A percentile compares a stretch with the other conserved stretches of the same genome.
Conservation (phyloP, 345 rosid species). For the Nephelium lappaceum region DNA sequence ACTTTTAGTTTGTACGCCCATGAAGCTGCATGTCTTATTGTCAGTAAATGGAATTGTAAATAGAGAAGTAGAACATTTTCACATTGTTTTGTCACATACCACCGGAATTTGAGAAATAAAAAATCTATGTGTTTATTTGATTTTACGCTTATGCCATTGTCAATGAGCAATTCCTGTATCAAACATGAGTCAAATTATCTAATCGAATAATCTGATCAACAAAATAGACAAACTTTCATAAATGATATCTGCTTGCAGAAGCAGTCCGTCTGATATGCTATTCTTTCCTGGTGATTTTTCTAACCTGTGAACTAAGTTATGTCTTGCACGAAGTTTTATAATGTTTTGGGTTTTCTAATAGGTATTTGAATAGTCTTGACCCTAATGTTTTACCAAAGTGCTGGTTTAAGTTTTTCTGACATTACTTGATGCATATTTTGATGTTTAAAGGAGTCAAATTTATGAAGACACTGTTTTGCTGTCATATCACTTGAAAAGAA, state of each 20-base stretch:
- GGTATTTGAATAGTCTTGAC: background rate
- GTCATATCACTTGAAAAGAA: background rate
- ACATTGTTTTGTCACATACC: background rate
- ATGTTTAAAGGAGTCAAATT: background rate
- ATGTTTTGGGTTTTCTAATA: background rate
- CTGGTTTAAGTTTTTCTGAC: background rate
- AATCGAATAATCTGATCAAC: background rate
- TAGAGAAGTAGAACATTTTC: background rate
- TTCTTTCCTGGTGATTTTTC: background rate
- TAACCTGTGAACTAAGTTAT: background rate
- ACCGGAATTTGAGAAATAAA: background rate
- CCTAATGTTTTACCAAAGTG: background rate
- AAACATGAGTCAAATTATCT: background rate
- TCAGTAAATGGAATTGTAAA: background rate
- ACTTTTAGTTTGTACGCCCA: background rate
- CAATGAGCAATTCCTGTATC: background rate
- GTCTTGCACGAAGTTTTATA: background rate
- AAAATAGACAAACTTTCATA: background rate
- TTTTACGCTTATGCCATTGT: background rate
- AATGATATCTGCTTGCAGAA: background rate
- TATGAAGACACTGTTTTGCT: background rate
- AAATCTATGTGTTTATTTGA: background rate
- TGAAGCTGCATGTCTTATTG: background rate
- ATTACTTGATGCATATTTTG: background rate
- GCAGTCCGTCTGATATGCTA: background rate